Percentiles rank a stretch among this genome's conserved stretches.
Conservation (phyloP, 306 rosid species). For the Lablab purpureus region DNA sequence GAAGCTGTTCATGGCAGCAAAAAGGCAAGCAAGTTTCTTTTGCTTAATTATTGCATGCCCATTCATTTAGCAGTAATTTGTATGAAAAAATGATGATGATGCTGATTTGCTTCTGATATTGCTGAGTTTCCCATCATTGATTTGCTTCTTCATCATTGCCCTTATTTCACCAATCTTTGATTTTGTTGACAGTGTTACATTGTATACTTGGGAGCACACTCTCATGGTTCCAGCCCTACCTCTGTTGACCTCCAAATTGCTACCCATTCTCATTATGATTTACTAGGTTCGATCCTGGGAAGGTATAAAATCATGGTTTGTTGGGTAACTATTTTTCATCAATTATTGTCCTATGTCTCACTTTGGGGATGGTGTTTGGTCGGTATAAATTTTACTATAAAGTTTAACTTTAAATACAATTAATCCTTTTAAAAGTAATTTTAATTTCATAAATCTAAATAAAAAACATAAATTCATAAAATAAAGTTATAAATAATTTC, state of each 20-base stretch:
- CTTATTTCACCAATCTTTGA: neutral
- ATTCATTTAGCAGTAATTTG: neutral
- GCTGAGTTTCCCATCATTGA: neutral
- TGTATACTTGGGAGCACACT: slow-evolving; percentile 46
- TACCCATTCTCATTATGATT: slow-evolving; percentile 37
- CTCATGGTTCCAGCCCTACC: slow-evolving; percentile 41
- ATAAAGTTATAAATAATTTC: too few relatives aligned
- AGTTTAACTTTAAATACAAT: too few relatives aligned
- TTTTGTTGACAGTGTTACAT: slow-evolving; percentile 26
- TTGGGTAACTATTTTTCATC: neutral
- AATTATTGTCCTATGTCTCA: neutral
- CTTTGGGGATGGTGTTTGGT: too few relatives aligned
- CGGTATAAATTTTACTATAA: too few relatives aligned
- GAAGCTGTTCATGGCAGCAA: neutral
- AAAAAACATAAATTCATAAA: too few relatives aligned
- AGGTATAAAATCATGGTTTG: slow-evolving; percentile 13
- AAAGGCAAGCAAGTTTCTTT: neutral
- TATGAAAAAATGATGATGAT: neutral
- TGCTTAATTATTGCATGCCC: neutral
- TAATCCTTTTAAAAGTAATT: too few relatives aligned
- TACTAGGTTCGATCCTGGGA: slow-evolving; percentile 44
- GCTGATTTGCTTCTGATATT: neutral
- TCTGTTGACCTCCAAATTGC: slow-evolving; percentile 29
- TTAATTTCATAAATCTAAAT: too few relatives aligned
- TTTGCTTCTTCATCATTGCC: neutral